A percentile compares a stretch with the other conserved stretches of the same genome.
These are phyloP conservation scores for Metahyphopichia silvanorum DNA, from an alignment of 805 yeast genomes.

Conservation along the genomic window DNA sequence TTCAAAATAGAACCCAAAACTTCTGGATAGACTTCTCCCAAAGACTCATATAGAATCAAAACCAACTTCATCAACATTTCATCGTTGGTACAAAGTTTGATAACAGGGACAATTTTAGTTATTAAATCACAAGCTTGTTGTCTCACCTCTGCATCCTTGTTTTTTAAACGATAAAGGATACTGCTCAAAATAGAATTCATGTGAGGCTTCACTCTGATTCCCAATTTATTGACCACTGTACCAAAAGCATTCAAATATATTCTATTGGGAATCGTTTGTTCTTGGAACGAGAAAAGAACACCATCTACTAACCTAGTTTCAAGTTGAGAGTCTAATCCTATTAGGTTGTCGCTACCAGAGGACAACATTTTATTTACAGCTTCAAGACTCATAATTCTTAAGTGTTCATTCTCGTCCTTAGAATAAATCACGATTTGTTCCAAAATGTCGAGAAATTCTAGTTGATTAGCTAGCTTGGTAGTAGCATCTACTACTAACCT, in stretches of 20 bases:
- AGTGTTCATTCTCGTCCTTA: conserved; percentile 80
- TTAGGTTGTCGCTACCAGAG: conserved; percentile 22
- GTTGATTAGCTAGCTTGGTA: conserved; percentile 57
- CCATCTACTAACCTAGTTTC: conserved; percentile 78
- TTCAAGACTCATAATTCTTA: conserved; percentile 75
- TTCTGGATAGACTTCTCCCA: conserved; percentile 94
- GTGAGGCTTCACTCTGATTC: conserved; percentile 64
- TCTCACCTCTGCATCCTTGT: conserved; percentile 67
- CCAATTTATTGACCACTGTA: conserved; percentile 58
- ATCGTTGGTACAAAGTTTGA: conserved; percentile 60
- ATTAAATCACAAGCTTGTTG: conserved; percentile 83
- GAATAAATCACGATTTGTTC: conserved; percentile 55
- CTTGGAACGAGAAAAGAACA: conserved; percentile 73
- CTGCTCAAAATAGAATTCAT: conserved; percentile 70
- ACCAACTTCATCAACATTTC: conserved; percentile 65
- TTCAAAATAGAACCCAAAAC: conserved; percentile 82
- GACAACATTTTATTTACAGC: conserved; percentile 58
- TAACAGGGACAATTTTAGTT: conserved; percentile 59
- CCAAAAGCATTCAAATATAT: conserved; percentile 63
- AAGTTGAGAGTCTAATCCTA: conserved; percentile 58
- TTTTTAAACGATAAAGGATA: conserved; percentile 67
- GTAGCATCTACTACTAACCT: conserved; percentile 72
- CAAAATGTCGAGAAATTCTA: conserved; percentile 61
- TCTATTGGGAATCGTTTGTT: conserved; percentile 59
- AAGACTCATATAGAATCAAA: conserved; percentile 77